Evolutionary conservation across 805 yeast species (phyloP), one percentile per base, ranked within the genome.

Genomic region (Metschnikowia orientalis): DNA sequence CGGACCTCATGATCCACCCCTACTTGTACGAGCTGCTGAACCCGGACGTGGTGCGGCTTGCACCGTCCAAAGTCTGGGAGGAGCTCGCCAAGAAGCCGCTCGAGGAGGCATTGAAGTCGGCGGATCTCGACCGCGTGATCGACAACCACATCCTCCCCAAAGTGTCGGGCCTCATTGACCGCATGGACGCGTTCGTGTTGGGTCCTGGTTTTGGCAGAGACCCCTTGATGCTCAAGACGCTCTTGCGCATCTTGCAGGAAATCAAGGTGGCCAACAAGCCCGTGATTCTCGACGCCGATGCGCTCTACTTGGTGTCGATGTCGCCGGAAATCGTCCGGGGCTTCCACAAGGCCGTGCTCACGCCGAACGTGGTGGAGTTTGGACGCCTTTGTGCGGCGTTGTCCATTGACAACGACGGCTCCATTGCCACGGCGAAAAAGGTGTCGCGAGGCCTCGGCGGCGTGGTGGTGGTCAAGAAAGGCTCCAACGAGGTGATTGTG

Each of bases 121-220:
- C 42, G n/a, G 50, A 50, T 19, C 41, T 63, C 30, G 61, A 55
- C 30, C 27, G 35, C 8, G 58, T 66, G 32, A 52, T 76, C 25
- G 61, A 64, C n/a, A 45, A 51, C 6, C 58, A 61, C 30, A 66
- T 83, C 8, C 42, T 82, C 50, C 77, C 79, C 15, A 75, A 75
- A 48, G 71, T 85, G n/a, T 45, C 53, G 13, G 35, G 63, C 0
- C 50, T 89, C 14, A 58, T 90, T 22, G 67, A 69, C 22, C 61
- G 94, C 28, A 32, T 87, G 38, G 95, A 90, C 50, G 84, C 79
- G 6, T 77, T 88, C 17, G 85, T 92, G 2, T 70, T 90, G 23
- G 97, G 97, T 0, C 97, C 97, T 0, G 98, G 97, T 0, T 71
- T 89, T 38, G 98, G 98, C 0, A 67, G 98, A 30, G 95, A 88